Evolutionary conservation across 2,329 filamentous ascomycete genomes (phyloP).

Genomic region (Hypoxylon sp.): DNA sequence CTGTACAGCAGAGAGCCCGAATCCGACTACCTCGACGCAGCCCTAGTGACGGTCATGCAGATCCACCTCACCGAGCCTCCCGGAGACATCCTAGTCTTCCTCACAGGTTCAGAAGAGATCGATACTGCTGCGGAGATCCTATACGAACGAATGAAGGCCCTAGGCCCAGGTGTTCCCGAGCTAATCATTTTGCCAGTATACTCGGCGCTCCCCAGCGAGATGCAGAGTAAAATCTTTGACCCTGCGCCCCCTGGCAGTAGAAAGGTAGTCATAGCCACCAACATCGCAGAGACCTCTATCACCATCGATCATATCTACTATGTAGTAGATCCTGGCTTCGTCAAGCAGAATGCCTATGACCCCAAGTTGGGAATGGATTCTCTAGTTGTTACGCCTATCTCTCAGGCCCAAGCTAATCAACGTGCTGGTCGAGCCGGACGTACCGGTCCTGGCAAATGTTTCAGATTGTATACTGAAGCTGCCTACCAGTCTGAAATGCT

Average conservation of each 20-base stretch:
- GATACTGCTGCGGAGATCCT: slow-evolving; percentile 94
- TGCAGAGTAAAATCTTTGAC: slow-evolving; percentile 95
- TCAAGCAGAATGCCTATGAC: slow-evolving; percentile 97
- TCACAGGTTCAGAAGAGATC: slow-evolving; percentile 98
- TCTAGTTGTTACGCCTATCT: slow-evolving; percentile 93
- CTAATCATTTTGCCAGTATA: slow-evolving; percentile 96
- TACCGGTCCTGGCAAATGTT: slow-evolving; percentile 96
- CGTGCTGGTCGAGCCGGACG: slow-evolving; percentile 91
- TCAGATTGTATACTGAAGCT: slow-evolving; percentile 93
- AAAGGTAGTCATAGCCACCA: slow-evolving; percentile 97
- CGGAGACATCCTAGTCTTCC: slow-evolving; percentile 95
- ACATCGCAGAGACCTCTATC: slow-evolving; percentile 97
- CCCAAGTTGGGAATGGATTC: slow-evolving; percentile 98
- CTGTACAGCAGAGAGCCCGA: slow-evolving; percentile 96
- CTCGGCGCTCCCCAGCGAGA: slow-evolving; percentile 89
- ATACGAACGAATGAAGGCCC: slow-evolving; percentile 93
- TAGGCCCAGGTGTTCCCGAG: slow-evolving; percentile 91
- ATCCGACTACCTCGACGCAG: slow-evolving; percentile 93
- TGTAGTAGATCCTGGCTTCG: slow-evolving; percentile 95
- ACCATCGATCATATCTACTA: slow-evolving; percentile 99
- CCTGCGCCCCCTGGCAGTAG: slow-evolving; percentile 85
- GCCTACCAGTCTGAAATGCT: slow-evolving; percentile 98
- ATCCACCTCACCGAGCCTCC: slow-evolving; percentile 93
- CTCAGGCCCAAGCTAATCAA: slow-evolving; percentile 95
- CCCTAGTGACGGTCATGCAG: slow-evolving; percentile 97